Conservation (phyloP, 768 basidiomycete genomes). For the Termitomyces sp. region DNA sequence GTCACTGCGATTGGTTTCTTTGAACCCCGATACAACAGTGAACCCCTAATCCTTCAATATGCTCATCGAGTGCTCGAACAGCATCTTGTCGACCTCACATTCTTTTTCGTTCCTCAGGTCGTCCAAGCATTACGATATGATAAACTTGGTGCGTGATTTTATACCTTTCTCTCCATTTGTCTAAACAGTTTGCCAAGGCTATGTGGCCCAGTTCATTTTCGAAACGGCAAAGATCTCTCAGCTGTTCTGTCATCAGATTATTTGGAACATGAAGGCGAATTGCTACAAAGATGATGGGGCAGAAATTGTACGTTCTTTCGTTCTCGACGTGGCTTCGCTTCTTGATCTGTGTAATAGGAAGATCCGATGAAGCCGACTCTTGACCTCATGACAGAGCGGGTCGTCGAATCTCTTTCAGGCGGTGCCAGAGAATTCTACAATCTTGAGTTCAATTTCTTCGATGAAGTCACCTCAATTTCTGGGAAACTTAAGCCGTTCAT, state of each 20-base stretch:
- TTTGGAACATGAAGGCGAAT: constrained; percentile 99
- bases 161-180: not conserved
- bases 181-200: constrained; percentile 50
- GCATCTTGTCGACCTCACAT: constrained; percentile 91
- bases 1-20: constrained; percentile 81
- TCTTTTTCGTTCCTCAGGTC: constrained; percentile 99
- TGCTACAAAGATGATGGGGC: constrained; percentile 89
- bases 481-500: constrained; percentile 96
- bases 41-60: constrained; percentile 90
- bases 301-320: constrained; percentile 59
- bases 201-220: constrained; percentile 92
- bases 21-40: constrained; percentile 77
- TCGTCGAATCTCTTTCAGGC: constrained; percentile 85
- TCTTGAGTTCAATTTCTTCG: constrained; percentile 93
- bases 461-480: constrained; percentile 96
- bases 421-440: constrained; percentile 89
- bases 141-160: constrained; percentile 60
- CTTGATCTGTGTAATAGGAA: constrained; percentile 47
- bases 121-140: constrained; percentile 95
- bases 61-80: constrained; percentile 93
- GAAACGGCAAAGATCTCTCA: constrained; percentile 98
- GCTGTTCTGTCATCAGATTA: constrained; percentile 97
- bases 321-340: not conserved
- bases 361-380: constrained; percentile 96
- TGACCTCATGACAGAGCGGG: constrained; percentile 78